Base-by-base conservation (phyloP, 495 filamentous ascomycete species). In the Xylaria longipes region DNA sequence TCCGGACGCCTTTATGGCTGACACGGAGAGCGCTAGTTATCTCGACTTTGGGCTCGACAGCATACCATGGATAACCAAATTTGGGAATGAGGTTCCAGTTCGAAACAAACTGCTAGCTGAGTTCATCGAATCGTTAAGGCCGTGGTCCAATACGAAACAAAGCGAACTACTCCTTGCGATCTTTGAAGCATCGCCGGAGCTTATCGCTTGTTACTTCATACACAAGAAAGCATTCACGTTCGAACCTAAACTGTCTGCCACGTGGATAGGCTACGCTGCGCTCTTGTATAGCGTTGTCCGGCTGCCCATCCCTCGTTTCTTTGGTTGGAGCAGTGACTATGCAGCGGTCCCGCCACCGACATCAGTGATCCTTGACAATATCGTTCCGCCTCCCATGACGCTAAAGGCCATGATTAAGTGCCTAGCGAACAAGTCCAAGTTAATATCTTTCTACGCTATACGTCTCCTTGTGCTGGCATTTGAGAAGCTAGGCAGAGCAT, bases 211-310 rank as follows among this genome's bases (percentile, higher is more conserved):
- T 73, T 98, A 94, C 78, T 98, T 97, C 74, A 84, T 88, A 62
- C 89, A 87, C 76, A 94, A 91, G 78, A 90, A 89, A 52, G 87
- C 89, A 74, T 97, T 98, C 79, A 86, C 89, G 5, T 93, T 97
- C 62, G 97, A 98, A 33, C 95, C 96, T 0, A 98, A 97, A 75
- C 84, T 94, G 12, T 94, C 94, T 1, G 86, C 93, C 0, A 95
- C 95, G 5, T 99, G 96, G 96, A 91, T 98, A 74, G 94, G 95
- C 25, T 97, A 95, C 77, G 94, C 93, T 3, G 87, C 93, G 0
- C 93, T 98, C 66, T 81, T 99, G 6, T 95, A 96, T 78, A 91
- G 91, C 29, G 86, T 87, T 1, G 87, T 98, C 8, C 86, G 91
- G 66, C 78, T 97, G 29, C 90, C 91, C 15, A 83, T 97, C 56